Percentiles rank a stretch among this genome's conserved stretches.
These are phyloP conservation scores for Candida boidinii DNA, from an alignment of 805 yeast genomes.

Conservation along the genomic window DNA sequence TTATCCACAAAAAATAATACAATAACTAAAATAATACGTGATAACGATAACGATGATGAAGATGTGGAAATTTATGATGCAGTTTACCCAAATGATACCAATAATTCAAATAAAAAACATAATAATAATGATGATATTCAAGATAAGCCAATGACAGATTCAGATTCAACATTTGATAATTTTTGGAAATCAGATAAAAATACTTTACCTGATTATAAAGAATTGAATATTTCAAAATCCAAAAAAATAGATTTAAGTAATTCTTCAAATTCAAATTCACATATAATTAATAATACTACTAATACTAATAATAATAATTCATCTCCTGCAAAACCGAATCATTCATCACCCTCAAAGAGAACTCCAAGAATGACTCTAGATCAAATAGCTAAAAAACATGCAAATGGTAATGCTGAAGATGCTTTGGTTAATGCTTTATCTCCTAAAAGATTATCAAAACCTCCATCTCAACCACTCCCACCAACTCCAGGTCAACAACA, in stretches of 20 bases:
- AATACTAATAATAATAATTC: constrained; percentile 5
- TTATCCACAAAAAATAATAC: too few relatives aligned
- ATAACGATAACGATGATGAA: too few relatives aligned
- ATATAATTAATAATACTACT: too few relatives aligned
- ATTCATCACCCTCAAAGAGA: constrained; percentile 1
- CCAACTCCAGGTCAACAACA: too few relatives aligned
- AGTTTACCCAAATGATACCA: constrained; percentile 9
- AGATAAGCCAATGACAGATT: neutral
- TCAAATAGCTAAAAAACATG: too few relatives aligned
- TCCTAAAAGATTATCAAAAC: neutral
- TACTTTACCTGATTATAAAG: constrained; percentile 12
- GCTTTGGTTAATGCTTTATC: constrained; percentile 8
- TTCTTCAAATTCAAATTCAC: neutral
- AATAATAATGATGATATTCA: constrained; percentile 4
- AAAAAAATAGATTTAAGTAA: too few relatives aligned
- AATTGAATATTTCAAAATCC: neutral
- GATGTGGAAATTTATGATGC: too few relatives aligned
- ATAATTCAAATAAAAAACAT: constrained; percentile 7
- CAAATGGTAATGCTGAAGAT: constrained; percentile 18
- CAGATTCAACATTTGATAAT: constrained; percentile 9
- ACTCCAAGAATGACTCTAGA: neutral
- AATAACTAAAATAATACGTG: too few relatives aligned
- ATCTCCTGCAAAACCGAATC: constrained; percentile 9
- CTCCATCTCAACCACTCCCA: too few relatives aligned
- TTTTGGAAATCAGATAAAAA: constrained; percentile 21